Evolutionary conservation across 2,329 filamentous ascomycete species (phyloP).

Genomic region (Daldinia sp.): DNA sequence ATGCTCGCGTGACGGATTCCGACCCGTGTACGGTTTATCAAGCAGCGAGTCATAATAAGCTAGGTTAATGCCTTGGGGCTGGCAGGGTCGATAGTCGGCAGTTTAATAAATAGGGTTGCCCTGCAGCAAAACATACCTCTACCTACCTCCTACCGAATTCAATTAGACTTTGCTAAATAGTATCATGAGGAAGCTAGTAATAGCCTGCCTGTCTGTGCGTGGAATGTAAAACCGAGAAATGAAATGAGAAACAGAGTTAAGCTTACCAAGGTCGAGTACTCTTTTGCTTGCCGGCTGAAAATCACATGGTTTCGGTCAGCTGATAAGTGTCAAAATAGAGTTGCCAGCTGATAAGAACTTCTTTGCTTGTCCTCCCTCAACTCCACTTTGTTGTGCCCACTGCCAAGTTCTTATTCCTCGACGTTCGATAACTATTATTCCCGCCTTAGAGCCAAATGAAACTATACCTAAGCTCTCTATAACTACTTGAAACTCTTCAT

Average conservation of each 20-base stretch:
- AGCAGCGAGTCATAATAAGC: constrained; percentile 5
- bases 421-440: constrained; percentile 5
- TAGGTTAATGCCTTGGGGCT: constrained; percentile 8
- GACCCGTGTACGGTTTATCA: constrained; percentile 16
- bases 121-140: not conserved
- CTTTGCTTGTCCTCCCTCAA: not conserved
- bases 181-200: not conserved
- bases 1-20: constrained; percentile 11
- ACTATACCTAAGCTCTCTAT: constrained; percentile 1
- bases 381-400: constrained; percentile 15
- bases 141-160: constrained; percentile 4
- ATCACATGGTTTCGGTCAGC: not conserved
- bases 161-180: not conserved
- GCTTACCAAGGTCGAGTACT: not conserved
- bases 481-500: no score
- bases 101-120: constrained; percentile 7
- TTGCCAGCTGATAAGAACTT: constrained; percentile 15
- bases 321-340: not conserved
- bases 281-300: not conserved
- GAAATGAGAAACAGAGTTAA: not conserved
- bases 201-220: no score
- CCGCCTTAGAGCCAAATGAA: not conserved
- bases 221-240: no score
- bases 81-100: not conserved
- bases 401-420: not conserved